Evolutionary conservation across 2,329 filamentous ascomycete genomes (phyloP).

Genomic region (Calonectria leucothoes): DNA sequence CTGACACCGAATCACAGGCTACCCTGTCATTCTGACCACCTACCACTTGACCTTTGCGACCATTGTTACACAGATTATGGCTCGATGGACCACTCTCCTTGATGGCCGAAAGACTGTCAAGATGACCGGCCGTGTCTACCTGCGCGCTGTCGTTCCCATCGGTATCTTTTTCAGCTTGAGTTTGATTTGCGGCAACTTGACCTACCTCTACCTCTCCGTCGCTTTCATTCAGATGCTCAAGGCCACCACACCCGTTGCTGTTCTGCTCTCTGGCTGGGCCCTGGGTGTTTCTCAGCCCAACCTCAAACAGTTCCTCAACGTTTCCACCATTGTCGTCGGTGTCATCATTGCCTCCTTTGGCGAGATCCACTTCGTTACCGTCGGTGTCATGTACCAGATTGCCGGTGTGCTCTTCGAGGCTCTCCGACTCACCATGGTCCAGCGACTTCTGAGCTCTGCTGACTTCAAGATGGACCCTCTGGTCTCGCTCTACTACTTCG

Average conservation of each 20-base stretch:
- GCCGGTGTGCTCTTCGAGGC: slow-evolving; percentile 85
- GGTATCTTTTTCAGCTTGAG: slow-evolving; percentile 96
- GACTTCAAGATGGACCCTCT: slow-evolving; percentile 95
- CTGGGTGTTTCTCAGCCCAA: slow-evolving; percentile 88
- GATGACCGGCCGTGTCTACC: slow-evolving; percentile 95
- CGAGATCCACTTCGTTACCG: slow-evolving; percentile 91
- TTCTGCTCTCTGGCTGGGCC: slow-evolving; percentile 88
- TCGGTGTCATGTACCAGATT: slow-evolving; percentile 83
- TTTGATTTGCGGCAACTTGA: slow-evolving; percentile 95
- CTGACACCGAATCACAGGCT: slow-evolving; percentile 58
- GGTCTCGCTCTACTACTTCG: slow-evolving; percentile 91
- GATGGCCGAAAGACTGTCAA: slow-evolving; percentile 96
- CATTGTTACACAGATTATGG: slow-evolving; percentile 92
- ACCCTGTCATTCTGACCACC: slow-evolving; percentile 88
- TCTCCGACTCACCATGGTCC: slow-evolving; percentile 84
- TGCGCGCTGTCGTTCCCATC: slow-evolving; percentile 94
- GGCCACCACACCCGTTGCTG: slow-evolving; percentile 95
- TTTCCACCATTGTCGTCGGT: slow-evolving; percentile 93
- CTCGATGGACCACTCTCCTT: slow-evolving; percentile 87
- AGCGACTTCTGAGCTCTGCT: slow-evolving; percentile 81
- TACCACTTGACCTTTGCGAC: slow-evolving; percentile 96
- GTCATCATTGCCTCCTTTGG: slow-evolving; percentile 94
- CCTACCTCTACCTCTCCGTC: slow-evolving; percentile 94
- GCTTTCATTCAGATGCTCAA: slow-evolving; percentile 99
- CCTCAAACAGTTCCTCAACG: slow-evolving; percentile 89